Evolutionary conservation across 2,329 filamentous ascomycete genomes (phyloP).

Genomic region (Fusarium sp.): DNA sequence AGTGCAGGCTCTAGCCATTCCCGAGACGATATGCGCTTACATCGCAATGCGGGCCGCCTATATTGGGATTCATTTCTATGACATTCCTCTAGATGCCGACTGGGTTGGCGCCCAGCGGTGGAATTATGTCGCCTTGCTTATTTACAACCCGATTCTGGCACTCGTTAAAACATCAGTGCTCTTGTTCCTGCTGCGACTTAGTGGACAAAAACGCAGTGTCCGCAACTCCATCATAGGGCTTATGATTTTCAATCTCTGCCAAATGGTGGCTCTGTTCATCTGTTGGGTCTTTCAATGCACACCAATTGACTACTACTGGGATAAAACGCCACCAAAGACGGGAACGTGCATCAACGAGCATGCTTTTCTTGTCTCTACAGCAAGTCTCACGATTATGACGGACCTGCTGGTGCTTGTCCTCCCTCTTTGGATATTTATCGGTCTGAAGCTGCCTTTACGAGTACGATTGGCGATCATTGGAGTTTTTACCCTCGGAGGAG

Average conservation of each 20-base stretch:
- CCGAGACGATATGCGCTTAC: not conserved
- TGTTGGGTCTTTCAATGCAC: slow-evolving; percentile 58
- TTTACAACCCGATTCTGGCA: slow-evolving; percentile 63
- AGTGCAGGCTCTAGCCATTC: not conserved
- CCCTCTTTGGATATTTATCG: slow-evolving; percentile 59
- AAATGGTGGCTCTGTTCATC: slow-evolving; percentile 56
- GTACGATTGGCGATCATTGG: slow-evolving; percentile 57
- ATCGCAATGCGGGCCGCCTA: not conserved
- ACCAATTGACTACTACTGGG: slow-evolving; percentile 46
- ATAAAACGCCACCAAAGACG: not conserved
- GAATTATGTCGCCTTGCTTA: slow-evolving; percentile 57
- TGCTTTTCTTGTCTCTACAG: slow-evolving; percentile 53
- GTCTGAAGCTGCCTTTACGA: slow-evolving; percentile 55
- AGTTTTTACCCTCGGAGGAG: slow-evolving; percentile 57
- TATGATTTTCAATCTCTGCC: slow-evolving; percentile 53
- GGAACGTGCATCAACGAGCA: slow-evolving; percentile 53
- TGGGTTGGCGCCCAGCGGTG: slow-evolving; percentile 43
- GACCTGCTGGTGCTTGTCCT: slow-evolving; percentile 58
- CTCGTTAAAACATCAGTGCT: slow-evolving; percentile 62
- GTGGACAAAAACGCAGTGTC: slow-evolving; percentile 53
- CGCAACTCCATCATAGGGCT: slow-evolving; percentile 49
- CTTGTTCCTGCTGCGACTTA: slow-evolving; percentile 60
- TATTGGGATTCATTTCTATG: not conserved
- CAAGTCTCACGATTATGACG: slow-evolving; percentile 58
- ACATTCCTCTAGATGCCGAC: not conserved